A percentile compares a stretch with the other conserved stretches of the same genome.
phyloP scores from a whole-genome alignment of 225 moss, liverwort and hornwort genomes.

The Pseudoscleropodium purum region DNA sequence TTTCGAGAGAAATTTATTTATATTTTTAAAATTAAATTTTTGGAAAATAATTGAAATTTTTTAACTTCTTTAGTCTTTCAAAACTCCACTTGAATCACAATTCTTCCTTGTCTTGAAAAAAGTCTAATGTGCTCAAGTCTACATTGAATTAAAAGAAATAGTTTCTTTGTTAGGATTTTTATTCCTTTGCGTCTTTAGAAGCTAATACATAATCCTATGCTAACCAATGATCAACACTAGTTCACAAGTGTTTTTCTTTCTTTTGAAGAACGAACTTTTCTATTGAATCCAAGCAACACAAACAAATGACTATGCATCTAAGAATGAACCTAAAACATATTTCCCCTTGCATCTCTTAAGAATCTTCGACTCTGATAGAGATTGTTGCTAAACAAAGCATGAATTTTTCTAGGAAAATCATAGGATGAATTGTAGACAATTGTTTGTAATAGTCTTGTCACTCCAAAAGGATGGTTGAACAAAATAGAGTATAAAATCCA shows the following conservation, averaged over 20 bases:
- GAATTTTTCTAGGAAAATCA: not conserved
- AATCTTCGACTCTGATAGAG: not conserved
- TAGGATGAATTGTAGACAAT: not conserved
- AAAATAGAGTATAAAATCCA: rapidly evolving
- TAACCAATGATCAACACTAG: not conserved
- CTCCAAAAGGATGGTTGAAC: not conserved
- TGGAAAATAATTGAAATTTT: not conserved
- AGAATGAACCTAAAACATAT: not conserved
- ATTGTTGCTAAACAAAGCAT: not conserved
- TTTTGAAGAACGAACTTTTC: not conserved
- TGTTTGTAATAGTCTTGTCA: not conserved
- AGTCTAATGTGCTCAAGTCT: not conserved
- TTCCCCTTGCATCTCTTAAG: not conserved
- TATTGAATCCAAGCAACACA: not conserved
- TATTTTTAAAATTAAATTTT: not conserved
- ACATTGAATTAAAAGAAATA: too few species aligned
- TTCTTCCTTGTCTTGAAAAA: not conserved
- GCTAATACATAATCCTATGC: rapidly evolving
- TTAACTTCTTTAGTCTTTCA: not conserved
- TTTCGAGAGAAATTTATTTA: not conserved
- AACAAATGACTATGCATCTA: not conserved
- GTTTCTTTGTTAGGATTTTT: not conserved
- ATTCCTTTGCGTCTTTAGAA: not conserved
- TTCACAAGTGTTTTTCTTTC: not conserved
- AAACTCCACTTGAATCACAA: not conserved